A percentile compares a stretch with the other conserved stretches of the same genome.
Conservation (phyloP, 2,329 filamentous ascomycete genomes). For the Penicillium sp. region DNA sequence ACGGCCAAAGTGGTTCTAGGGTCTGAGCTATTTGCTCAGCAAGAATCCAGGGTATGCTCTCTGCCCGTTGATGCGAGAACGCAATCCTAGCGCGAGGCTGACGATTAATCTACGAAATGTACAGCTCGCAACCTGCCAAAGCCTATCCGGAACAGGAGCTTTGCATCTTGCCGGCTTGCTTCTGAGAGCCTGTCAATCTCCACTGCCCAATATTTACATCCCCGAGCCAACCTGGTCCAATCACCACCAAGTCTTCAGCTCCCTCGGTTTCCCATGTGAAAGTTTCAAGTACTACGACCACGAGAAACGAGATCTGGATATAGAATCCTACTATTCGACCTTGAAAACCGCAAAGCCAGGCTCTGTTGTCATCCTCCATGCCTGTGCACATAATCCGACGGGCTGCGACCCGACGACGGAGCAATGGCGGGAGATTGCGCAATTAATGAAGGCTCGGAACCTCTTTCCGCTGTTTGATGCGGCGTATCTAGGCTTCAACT, state of each 20-base stretch:
- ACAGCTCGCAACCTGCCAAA: conserved; percentile 67
- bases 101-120: neutral
- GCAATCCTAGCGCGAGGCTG: neutral
- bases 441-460: conserved; percentile 69
- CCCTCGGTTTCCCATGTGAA: conserved; percentile 73
- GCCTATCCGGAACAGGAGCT: conserved; percentile 78
- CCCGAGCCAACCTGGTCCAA: conserved; percentile 96
- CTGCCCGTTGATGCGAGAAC: neutral
- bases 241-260: conserved; percentile 93
- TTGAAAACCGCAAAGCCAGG: conserved; percentile 16
- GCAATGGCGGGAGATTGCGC: conserved; percentile 86
- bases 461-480: conserved; percentile 75
- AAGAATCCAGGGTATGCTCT: neutral
- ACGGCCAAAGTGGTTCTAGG: conserved; percentile 86
- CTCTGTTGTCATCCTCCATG: conserved; percentile 60
- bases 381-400: conserved; percentile 95
- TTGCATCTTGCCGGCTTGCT: conserved; percentile 29
- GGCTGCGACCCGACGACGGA: conserved; percentile 88
- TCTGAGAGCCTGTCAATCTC: conserved; percentile 16
- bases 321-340: conserved; percentile 22
- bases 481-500: conserved; percentile 33
- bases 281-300: conserved; percentile 28
- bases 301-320: conserved; percentile 20
- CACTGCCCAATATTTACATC: conserved; percentile 65
- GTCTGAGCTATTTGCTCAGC: neutral